Evolutionary conservation across 371 early-diverging fungal genomes (phyloP).

Genomic region (Apophysomyces trapeziformis): DNA sequence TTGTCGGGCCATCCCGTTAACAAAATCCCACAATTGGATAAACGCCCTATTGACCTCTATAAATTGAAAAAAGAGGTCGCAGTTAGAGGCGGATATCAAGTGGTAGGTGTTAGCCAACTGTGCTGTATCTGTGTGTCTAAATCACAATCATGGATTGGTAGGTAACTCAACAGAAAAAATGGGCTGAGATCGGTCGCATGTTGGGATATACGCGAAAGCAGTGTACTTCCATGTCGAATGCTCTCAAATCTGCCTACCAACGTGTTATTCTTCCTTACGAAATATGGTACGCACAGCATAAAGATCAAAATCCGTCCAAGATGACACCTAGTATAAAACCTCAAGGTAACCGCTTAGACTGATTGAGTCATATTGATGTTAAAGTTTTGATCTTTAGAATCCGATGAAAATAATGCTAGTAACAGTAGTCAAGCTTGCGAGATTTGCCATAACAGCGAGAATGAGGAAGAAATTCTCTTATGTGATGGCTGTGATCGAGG

Average conservation of each 20-base stretch:
- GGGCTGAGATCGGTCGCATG: conserved; percentile 88
- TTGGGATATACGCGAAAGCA: conserved; percentile 78
- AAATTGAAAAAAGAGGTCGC: conserved; percentile 85
- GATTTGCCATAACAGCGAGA: conserved; percentile 60
- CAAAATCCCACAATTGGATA: conserved; percentile 82
- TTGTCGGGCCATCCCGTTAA: conserved; percentile 75
- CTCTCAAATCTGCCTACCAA: conserved; percentile 77
- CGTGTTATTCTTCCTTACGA: conserved; percentile 90
- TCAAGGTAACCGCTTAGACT: too few relatives aligned
- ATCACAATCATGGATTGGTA: conserved; percentile 23
- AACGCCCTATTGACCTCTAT: conserved; percentile 85
- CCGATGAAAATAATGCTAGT: not conserved
- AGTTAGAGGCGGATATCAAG: conserved; percentile 76
- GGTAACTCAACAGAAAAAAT: conserved; percentile 83
- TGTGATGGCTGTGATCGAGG: conserved; percentile 90
- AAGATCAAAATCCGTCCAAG: conserved; percentile 16
- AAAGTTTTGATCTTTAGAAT: not conserved
- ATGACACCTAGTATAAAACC: too few relatives aligned
- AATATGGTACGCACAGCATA: conserved; percentile 65
- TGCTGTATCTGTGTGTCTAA: conserved; percentile 7
- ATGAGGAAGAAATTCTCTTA: conserved; percentile 71
- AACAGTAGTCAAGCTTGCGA: conserved; percentile 58
- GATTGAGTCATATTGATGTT: not conserved
- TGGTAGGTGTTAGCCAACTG: conserved; percentile 47
- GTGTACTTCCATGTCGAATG: conserved; percentile 86